Evolutionary conservation across 2,329 filamentous ascomycete species (phyloP).

Genomic region (Blastomyces gilchristii): DNA sequence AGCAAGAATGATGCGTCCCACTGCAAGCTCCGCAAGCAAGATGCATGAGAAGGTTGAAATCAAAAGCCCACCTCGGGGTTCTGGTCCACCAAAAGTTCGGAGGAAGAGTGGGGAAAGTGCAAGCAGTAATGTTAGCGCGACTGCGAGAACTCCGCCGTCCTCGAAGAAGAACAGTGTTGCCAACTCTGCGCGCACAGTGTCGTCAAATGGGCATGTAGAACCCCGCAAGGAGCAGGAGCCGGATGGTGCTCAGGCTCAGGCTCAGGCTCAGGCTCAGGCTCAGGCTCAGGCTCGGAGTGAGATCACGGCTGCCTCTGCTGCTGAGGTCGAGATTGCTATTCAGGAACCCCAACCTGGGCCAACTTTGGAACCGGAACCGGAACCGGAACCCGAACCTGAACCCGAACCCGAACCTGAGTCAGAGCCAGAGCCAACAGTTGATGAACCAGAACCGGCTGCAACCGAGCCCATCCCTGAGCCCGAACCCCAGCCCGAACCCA

Average conservation of each 20-base stretch:
- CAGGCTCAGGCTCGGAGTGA: background rate
- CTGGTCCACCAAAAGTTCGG: conserved; percentile 3
- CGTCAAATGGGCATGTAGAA: conserved; percentile 20
- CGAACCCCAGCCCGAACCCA: too few relatives aligned
- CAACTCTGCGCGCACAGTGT: conserved; percentile 13
- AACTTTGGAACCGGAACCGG: background rate
- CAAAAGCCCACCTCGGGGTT: conserved; percentile 29
- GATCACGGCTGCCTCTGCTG: background rate
- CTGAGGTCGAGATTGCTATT: conserved; percentile 1
- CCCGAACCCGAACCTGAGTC: background rate
- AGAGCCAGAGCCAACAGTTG: background rate
- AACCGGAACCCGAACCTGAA: background rate
- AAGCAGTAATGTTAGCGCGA: background rate
- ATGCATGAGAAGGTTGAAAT: conserved; percentile 37
- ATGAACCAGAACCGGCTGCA: background rate
- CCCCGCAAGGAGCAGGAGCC: conserved; percentile 11
- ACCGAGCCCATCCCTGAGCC: too few relatives aligned
- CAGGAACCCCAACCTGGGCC: background rate
- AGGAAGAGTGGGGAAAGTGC: conserved; percentile 5
- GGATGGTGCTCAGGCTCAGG: background rate
- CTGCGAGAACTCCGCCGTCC: background rate
- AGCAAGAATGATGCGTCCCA: conserved; percentile 44
- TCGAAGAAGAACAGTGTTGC: conserved; percentile 11
- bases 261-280: background rate
- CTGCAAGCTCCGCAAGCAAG: conserved; percentile 41